Percentiles rank a stretch among this genome's conserved stretches.
Evolutionary conservation across 2,329 filamentous ascomycete genomes (phyloP).

Genomic region (Dactylonectria macrodidyma): DNA sequence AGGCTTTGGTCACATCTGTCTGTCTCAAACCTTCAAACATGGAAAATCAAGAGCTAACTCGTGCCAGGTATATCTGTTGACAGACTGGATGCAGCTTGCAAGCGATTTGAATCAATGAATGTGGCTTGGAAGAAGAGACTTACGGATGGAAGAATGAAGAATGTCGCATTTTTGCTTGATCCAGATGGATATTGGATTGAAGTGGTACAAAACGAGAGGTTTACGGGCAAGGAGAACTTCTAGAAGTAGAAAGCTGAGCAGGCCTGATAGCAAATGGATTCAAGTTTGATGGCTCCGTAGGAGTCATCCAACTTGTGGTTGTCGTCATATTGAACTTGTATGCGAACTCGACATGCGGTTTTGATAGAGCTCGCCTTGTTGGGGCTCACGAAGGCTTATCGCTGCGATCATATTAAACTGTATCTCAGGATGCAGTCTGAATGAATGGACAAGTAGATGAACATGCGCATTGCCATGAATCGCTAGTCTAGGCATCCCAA

Average conservation of each 20-base stretch:
- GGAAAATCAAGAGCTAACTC: neutral
- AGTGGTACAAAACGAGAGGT: constrained; percentile 83
- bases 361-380: too few species aligned
- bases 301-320: too few species aligned
- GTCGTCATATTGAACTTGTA: too few species aligned
- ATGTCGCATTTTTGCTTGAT: constrained; percentile 91
- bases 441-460: too few species aligned
- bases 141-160: constrained; percentile 93
- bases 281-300: too few species aligned
- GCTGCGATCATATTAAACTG: too few species aligned
- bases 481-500: too few species aligned
- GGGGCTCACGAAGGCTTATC: too few species aligned
- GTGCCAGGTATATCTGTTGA: constrained; percentile 83
- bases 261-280: too few species aligned
- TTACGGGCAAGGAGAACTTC: constrained; percentile 69
- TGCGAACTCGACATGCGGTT: too few species aligned
- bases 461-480: too few species aligned
- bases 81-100: constrained; percentile 88
- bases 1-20: constrained; percentile 94
- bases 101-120: constrained; percentile 84
- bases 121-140: constrained; percentile 96
- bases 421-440: too few species aligned
- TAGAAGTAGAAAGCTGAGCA: constrained; percentile 47
- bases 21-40: constrained; percentile 51
- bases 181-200: constrained; percentile 91